phyloP scores from a whole-genome alignment of 176 grass and related monocot genomes.

The Ananas comosus region DNA sequence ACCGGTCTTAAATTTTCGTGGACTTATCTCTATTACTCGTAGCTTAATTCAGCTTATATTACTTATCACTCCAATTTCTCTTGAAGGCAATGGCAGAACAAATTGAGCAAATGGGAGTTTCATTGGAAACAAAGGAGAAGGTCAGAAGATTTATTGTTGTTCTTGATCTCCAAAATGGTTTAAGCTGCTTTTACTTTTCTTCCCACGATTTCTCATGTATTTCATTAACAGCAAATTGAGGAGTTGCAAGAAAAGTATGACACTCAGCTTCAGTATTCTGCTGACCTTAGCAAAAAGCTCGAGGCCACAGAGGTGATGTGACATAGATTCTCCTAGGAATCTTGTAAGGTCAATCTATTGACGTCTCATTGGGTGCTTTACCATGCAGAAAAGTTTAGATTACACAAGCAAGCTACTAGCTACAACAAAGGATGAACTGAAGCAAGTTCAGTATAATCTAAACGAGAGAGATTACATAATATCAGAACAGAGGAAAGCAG shows the following conservation, averaged over 20 bases:
- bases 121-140: constrained; percentile 63
- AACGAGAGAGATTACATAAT: constrained; percentile 90
- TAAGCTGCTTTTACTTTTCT: background rate
- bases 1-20: too few relatives aligned
- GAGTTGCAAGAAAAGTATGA: constrained; percentile 71
- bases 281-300: constrained; percentile 60
- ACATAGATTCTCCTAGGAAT: background rate
- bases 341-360: background rate
- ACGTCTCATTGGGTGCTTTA: background rate
- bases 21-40: too few relatives aligned
- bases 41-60: background rate
- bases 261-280: constrained; percentile 57
- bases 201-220: background rate
- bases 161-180: background rate
- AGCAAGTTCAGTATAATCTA: constrained; percentile 69
- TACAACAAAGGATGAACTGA: constrained; percentile 69
- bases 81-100: constrained; percentile 82
- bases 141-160: constrained; percentile 15
- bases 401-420: constrained; percentile 71
- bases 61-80: background rate
- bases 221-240: constrained; percentile 46
- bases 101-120: constrained; percentile 67
- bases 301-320: constrained; percentile 56
- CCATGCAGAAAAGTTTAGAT: constrained; percentile 66
- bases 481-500: constrained; percentile 89